Conservation (phyloP, 768 basidiomycete species). For the Cyathus striatus region DNA sequence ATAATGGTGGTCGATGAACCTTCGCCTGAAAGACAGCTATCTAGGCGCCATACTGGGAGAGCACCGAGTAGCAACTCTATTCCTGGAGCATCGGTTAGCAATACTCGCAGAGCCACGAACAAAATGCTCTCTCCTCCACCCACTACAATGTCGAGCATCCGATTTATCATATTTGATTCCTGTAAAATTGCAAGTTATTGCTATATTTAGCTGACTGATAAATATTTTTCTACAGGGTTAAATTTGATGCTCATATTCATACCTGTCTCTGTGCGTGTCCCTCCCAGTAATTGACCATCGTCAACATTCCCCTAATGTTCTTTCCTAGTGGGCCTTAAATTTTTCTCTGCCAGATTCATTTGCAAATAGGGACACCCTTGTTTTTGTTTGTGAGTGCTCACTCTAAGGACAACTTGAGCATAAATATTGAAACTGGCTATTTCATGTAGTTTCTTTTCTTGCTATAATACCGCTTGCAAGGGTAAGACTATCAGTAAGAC, state of each 20-base stretch:
- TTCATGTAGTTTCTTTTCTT: constrained; percentile 58
- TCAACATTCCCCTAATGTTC: background rate
- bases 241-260: constrained; percentile 63
- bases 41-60: no score
- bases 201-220: no score
- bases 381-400: constrained; percentile 53
- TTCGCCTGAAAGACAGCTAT: no score
- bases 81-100: no score
- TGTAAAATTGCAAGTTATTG: no score
- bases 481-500: constrained; percentile 36
- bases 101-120: no score
- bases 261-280: constrained; percentile 55
- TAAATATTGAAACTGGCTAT: no score
- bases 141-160: no score
- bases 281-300: background rate
- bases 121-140: no score
- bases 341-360: constrained; percentile 38
- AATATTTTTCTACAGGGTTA: constrained; percentile 57
- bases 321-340: constrained; percentile 49
- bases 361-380: constrained; percentile 42
- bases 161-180: no score
- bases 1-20: no score
- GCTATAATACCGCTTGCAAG: constrained; percentile 78
- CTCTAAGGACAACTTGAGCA: background rate
- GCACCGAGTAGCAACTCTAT: no score